These are phyloP conservation scores for Tolypocladium tundrense DNA, from an alignment of 2,329 filamentous ascomycete species.

Conservation along the genomic window DNA sequence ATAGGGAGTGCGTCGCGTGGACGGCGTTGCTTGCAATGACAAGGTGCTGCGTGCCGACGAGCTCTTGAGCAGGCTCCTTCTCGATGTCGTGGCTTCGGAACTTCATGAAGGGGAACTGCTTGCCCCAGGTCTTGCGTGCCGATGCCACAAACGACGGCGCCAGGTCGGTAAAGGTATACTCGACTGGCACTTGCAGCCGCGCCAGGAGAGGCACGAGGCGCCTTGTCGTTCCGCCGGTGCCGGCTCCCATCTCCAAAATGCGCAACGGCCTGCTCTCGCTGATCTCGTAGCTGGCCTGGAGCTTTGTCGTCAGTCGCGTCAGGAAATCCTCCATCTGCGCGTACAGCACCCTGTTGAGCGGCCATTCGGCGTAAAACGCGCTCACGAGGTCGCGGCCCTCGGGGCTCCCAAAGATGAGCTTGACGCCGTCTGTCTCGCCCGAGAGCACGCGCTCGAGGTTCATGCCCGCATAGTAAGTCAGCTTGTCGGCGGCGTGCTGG, in stretches of 20 bases:
- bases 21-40: conserved; percentile 25
- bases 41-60: conserved; percentile 14
- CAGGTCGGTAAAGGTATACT: conserved; percentile 31
- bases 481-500: conserved; percentile 1
- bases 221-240: conserved; percentile 22
- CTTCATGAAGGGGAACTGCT: conserved; percentile 4
- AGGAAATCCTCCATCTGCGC: conserved; percentile 23
- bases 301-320: background rate
- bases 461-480: conserved; percentile 14
- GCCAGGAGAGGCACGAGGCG: conserved; percentile 16
- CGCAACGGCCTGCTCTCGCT: conserved; percentile 7
- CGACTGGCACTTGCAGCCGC: conserved; percentile 18
- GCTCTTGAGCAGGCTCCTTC: conserved; percentile 6
- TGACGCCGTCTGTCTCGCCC: conserved; percentile 24
- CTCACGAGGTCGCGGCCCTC: conserved; percentile 23
- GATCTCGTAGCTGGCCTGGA: background rate
- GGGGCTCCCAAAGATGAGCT: conserved; percentile 25
- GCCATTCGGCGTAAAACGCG: conserved; percentile 24
- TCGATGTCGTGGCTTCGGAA: conserved; percentile 8
- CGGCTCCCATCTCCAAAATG: conserved; percentile 16
- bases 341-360: conserved; percentile 21
- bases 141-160: conserved; percentile 9
- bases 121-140: conserved; percentile 2
- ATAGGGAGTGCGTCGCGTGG: conserved; percentile 20
- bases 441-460: conserved; percentile 16